phyloP scores from a whole-genome alignment of 345 rosid genomes.

The Tarenaya hassleriana region DNA sequence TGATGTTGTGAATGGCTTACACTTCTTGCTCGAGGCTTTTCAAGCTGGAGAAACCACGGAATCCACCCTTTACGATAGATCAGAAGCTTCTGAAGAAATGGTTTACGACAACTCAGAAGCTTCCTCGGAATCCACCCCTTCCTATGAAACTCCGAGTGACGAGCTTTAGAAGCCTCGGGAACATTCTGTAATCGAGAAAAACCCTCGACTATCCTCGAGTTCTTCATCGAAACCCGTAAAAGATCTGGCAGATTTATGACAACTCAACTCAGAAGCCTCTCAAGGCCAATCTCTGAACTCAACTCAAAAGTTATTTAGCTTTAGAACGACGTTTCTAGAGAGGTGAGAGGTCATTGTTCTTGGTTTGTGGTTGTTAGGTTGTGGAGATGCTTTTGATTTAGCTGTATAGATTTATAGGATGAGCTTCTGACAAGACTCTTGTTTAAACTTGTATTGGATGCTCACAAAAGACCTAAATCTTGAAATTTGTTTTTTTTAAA shows the following conservation, averaged over 20 bases:
- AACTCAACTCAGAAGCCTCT: not conserved
- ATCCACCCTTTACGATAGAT: conserved; percentile 6
- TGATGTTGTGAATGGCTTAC: conserved; percentile 70
- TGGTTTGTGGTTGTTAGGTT: not conserved
- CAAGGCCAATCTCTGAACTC: not conserved
- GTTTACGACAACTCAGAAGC: conserved; percentile 10
- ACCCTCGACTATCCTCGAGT: too few species aligned
- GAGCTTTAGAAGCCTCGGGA: conserved; percentile 16
- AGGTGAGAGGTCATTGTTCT: not conserved
- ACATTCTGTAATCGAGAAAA: too few species aligned
- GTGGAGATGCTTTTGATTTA: conserved; percentile 12
- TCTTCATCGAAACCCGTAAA: too few species aligned
- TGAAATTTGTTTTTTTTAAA: conserved; percentile 3
- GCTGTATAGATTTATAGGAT: conserved; percentile 23
- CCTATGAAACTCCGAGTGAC: conserved; percentile 17
- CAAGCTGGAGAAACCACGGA: conserved; percentile 30
- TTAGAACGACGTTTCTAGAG: not conserved
- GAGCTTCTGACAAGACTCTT: not conserved
- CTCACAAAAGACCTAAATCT: too few species aligned
- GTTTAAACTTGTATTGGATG: not conserved
- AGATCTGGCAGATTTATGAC: not conserved
- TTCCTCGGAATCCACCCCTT: conserved; percentile 3
- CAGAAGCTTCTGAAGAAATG: conserved; percentile 14
- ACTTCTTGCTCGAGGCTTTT: conserved; percentile 43
- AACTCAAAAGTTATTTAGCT: conserved; percentile 4